Evolutionary conservation across 1,139 yeast species (phyloP).

Genomic region (Insectozyma bohioensis): DNA sequence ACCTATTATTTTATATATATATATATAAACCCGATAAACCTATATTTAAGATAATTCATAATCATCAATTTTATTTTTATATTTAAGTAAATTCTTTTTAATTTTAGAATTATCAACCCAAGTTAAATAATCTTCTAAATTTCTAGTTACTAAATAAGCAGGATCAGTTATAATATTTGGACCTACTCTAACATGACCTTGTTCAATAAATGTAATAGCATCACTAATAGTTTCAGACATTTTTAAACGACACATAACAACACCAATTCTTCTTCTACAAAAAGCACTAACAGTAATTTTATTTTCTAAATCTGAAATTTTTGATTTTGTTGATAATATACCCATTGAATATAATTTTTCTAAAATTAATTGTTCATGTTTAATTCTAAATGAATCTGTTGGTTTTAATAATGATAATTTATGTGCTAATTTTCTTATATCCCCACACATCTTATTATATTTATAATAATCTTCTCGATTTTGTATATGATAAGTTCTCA

Average conservation of each 20-base stretch:
- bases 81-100: constrained; percentile 83
- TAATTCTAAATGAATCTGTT: constrained; percentile 78
- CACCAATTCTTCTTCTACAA: constrained; percentile 90
- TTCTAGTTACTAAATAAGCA: constrained; percentile 88
- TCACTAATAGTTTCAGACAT: constrained; percentile 91
- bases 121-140: constrained; percentile 93
- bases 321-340: constrained; percentile 75
- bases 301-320: constrained; percentile 90
- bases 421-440: constrained; percentile 81
- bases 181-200: constrained; percentile 97
- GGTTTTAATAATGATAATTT: constrained; percentile 82
- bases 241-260: constrained; percentile 89
- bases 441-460: constrained; percentile 90
- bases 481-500: constrained; percentile 91
- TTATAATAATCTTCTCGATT: constrained; percentile 95
- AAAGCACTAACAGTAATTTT: constrained; percentile 89
- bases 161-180: constrained; percentile 96
- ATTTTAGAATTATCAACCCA: constrained; percentile 97
- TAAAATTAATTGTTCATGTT: constrained; percentile 81
- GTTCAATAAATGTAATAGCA: constrained; percentile 90
- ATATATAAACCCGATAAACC: too few species aligned
- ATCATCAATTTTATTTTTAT: constrained; percentile 83
- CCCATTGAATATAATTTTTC: constrained; percentile 92
- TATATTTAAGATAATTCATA: constrained; percentile 63
- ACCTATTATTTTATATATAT: too few species aligned